These are phyloP conservation scores for Cytospora mali DNA, from an alignment of 2,329 filamentous ascomycete species.

Conservation along the genomic window DNA sequence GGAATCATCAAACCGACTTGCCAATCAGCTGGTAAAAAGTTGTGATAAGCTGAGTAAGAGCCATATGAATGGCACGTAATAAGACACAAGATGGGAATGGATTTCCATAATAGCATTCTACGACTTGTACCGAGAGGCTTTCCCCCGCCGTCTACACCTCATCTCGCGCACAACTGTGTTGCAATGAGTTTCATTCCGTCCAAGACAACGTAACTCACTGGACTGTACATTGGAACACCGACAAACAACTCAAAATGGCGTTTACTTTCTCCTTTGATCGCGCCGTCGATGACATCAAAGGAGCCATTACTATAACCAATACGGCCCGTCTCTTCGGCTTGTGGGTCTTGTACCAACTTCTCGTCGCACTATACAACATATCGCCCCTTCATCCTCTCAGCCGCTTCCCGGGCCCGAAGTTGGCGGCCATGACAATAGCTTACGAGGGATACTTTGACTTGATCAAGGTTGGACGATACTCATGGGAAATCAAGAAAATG, in stretches of 20 bases:
- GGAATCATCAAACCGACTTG: background rate
- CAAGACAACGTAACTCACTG: background rate
- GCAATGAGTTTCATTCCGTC: background rate
- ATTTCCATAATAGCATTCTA: background rate
- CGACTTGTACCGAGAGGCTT: no score
- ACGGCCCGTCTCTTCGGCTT: background rate
- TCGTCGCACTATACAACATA: constrained; percentile 8
- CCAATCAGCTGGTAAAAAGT: background rate
- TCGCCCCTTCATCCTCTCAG: constrained; percentile 10
- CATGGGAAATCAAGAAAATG: constrained; percentile 6
- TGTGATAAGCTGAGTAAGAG: background rate
- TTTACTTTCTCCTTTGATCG: background rate
- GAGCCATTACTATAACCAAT: background rate
- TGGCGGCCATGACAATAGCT: constrained; percentile 9
- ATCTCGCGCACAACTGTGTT: background rate
- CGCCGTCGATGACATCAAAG: background rate
- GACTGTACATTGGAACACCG: background rate
- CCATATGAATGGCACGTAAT: background rate
- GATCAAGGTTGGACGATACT: constrained; percentile 2
- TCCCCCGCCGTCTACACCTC: background rate
- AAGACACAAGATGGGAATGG: background rate
- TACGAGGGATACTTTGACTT: constrained; percentile 12
- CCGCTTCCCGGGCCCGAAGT: constrained; percentile 6
- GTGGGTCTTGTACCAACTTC: background rate
- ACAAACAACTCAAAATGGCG: background rate